Evolutionary conservation across 208 protist genomes (phyloP).

Genomic region (Leishmania mexicana): DNA sequence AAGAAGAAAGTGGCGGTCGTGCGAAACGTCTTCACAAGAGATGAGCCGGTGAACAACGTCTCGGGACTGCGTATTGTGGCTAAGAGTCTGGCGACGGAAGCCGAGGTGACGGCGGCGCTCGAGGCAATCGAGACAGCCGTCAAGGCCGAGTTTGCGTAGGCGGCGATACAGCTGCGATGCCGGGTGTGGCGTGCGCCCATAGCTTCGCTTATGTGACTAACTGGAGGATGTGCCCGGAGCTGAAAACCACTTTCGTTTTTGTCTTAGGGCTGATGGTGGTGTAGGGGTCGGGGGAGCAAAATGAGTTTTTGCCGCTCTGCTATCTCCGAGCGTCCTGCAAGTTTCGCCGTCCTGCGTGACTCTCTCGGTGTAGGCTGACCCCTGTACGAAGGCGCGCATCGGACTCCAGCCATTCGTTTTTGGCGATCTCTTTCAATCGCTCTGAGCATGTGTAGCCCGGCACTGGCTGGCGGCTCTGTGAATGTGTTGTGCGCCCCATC

Average conservation of each 20-base stretch:
- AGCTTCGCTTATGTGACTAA: not conserved
- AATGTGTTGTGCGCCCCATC: not conserved
- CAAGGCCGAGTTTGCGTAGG: slow-evolving; percentile 57
- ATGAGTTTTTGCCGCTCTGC: not conserved
- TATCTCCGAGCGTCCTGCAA: not conserved
- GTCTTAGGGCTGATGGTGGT: not conserved
- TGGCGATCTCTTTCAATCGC: not conserved
- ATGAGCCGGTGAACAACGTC: slow-evolving; percentile 57
- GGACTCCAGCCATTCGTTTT: not conserved
- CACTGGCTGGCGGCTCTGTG: not conserved
- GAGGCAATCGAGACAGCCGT: slow-evolving; percentile 57
- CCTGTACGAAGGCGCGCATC: not conserved
- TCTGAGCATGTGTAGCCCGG: not conserved
- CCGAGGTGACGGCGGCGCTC: slow-evolving; percentile 49
- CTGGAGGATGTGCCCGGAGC: not conserved
- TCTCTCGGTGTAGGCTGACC: not conserved
- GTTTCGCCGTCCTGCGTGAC: too few relatives aligned
- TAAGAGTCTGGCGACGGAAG: slow-evolving; percentile 59
- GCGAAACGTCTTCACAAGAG: slow-evolving; percentile 67
- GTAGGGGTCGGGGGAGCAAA: not conserved
- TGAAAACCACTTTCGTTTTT: not conserved
- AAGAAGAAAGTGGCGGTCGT: slow-evolving; percentile 61
- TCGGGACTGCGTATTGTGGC: slow-evolving; percentile 70
- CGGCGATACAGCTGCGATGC: not conserved
- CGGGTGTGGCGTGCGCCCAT: not conserved